Conservation (phyloP, 768 basidiomycete species). For the Mycena alexandri region DNA sequence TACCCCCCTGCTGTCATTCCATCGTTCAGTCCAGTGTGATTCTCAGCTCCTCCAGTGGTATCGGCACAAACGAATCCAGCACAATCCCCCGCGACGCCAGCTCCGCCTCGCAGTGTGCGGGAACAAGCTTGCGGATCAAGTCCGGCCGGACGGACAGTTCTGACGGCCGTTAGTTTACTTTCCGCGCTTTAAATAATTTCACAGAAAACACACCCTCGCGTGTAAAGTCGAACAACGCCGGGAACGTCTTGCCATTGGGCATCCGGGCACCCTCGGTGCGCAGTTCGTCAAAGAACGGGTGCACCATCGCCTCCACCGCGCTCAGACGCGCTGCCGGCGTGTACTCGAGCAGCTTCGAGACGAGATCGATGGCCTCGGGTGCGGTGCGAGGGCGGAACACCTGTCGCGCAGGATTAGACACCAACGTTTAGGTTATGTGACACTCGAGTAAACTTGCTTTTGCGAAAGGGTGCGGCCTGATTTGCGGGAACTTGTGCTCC, state of each 20-base stretch:
- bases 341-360: constrained; percentile 95
- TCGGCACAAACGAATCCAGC: constrained; percentile 93
- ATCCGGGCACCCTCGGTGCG: constrained; percentile 91
- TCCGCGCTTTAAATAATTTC: constrained; percentile 17
- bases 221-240: constrained; percentile 94
- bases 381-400: constrained; percentile 99
- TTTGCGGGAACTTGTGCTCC: constrained; percentile 99
- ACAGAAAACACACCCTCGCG: constrained; percentile 80
- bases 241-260: constrained; percentile 98
- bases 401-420: constrained; percentile 53
- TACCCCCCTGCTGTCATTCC: constrained; percentile 36
- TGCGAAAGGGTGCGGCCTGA: constrained; percentile 99
- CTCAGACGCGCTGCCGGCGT: constrained; percentile 95
- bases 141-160: constrained; percentile 98
- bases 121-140: constrained; percentile 91
- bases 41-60: constrained; percentile 95
- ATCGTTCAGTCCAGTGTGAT: constrained; percentile 87
- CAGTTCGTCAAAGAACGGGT: constrained; percentile 98
- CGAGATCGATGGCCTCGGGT: constrained; percentile 95
- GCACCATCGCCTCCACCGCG: constrained; percentile 91
- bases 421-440: constrained; percentile 10
- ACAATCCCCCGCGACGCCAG: constrained; percentile 88
- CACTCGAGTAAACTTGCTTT: constrained; percentile 68
- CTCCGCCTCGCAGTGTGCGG: constrained; percentile 89
- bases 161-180: constrained; percentile 47